Percentiles rank a stretch among this genome's conserved stretches.
Evolutionary conservation across 2,329 filamentous ascomycete species (phyloP).

Genomic region (Monosporascus sp.): DNA sequence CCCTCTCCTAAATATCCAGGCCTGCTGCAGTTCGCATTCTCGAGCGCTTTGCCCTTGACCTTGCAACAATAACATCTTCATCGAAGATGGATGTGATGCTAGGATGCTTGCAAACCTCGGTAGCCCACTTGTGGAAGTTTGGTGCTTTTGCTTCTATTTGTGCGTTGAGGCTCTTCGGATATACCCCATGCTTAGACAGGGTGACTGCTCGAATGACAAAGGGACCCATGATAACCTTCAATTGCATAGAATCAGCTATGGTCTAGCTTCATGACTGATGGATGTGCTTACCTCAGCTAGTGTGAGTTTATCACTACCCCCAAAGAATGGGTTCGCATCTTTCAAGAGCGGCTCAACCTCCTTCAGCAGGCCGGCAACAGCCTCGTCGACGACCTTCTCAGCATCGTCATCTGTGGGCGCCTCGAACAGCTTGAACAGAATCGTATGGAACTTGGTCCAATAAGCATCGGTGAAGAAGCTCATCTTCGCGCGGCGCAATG

Average conservation of each 20-base stretch:
- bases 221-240: slow-evolving; percentile 56
- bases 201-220: slow-evolving; percentile 59
- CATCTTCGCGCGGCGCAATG: slow-evolving; percentile 61
- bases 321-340: slow-evolving; percentile 55
- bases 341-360: slow-evolving; percentile 68
- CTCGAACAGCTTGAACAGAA: slow-evolving; percentile 17
- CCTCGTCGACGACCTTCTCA: slow-evolving; percentile 39
- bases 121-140: slow-evolving; percentile 62
- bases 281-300: slow-evolving; percentile 60
- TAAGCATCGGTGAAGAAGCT: slow-evolving; percentile 69
- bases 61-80: slow-evolving; percentile 36
- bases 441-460: slow-evolving; percentile 51
- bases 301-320: slow-evolving; percentile 58
- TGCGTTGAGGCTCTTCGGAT: slow-evolving; percentile 41
- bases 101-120: slow-evolving; percentile 52
- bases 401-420: slow-evolving; percentile 45
- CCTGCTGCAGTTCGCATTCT: neutral
- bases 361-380: slow-evolving; percentile 54
- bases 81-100: slow-evolving; percentile 62
- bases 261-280: neutral
- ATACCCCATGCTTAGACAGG: slow-evolving; percentile 47
- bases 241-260: neutral
- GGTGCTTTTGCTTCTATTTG: slow-evolving; percentile 52
- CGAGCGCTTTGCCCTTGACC: neutral
- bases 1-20: neutral